Evolutionary conservation across 148 eudicot genomes (phyloP), one percentile per base, ranked within the genome.

Genomic region (Limonium bicolor): DNA sequence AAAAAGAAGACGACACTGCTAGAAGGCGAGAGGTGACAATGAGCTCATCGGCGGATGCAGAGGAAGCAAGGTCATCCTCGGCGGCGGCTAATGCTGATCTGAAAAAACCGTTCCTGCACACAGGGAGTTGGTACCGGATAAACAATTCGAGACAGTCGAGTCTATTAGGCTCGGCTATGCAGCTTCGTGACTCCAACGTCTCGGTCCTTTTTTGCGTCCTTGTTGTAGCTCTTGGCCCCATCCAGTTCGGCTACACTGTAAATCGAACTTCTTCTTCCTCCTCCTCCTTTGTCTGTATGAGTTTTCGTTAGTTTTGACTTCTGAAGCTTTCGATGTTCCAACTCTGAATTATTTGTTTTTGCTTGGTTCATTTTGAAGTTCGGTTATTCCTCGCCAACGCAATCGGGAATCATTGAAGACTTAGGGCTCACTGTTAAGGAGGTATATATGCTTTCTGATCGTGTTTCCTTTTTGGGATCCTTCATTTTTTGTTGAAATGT

Each of bases 241-340:
- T 87, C 18, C 96, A 87, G 55, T 82, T 78, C 28, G 94, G 94
- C 12, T 78, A 73, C 71, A 78, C 88, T 36, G 96, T 86, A 67
- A 21, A 1, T 20, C 12, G 25, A 11, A 12, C n/a, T 2, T 7
- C 28, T 41, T 2, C 8, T 6, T 4, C 10, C 6, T 40, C 14
- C 6, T 27, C 20, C 1, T 10, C 29, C 3, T 35, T 35, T 34
- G 2, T 11, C 2, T n/a, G 10, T 19, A 24, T 17, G n/a, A 7
- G 28, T 21, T 24, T 13, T 18, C 1, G 8, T 14, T 33, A 23
- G 13, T 22, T n/a, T 30, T 33, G 20, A 14, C 12, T n/a, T 29
- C 24, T 19, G n/a, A 0, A 7, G 18, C 3, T 18, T 39, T 39
- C 33, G 12, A 29, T 29, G 1, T 5, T 39, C 14, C 8, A n/a